A percentile compares a stretch with the other conserved stretches of the same genome.
Evolutionary conservation across 352 stramenopile genomes (phyloP).

Genomic region (Globisporangium carolinianum): DNA sequence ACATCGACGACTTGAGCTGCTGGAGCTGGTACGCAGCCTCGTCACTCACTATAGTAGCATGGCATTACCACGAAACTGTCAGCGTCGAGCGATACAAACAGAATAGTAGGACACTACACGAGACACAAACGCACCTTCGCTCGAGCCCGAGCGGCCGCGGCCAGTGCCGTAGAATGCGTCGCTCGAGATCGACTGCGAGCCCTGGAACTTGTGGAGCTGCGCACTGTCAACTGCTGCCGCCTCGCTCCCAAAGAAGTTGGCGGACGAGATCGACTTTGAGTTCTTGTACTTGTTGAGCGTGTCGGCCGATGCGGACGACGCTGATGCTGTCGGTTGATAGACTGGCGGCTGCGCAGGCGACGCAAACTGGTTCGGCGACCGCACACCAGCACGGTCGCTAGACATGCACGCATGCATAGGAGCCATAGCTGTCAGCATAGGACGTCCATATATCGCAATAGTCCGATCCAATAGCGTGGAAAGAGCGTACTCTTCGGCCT

Average conservation of each 20-base stretch:
- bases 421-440: background rate
- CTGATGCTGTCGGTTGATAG: background rate
- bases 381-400: conserved; percentile 20
- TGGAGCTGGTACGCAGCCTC: conserved; percentile 82
- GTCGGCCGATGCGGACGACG: conserved; percentile 18
- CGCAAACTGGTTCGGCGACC: conserved; percentile 11
- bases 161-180: conserved; percentile 78
- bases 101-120: background rate
- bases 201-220: conserved; percentile 70
- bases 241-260: conserved; percentile 86
- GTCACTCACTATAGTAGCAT: conserved; percentile 40
- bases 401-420: background rate
- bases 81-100: background rate
- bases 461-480: background rate
- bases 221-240: conserved; percentile 41
- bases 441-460: too few relatives aligned
- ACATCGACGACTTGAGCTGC: conserved; percentile 79
- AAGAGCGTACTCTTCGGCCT: conserved; percentile 62
- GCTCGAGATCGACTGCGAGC: conserved; percentile 81
- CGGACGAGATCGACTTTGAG: conserved; percentile 87
- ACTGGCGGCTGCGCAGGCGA: conserved; percentile 2
- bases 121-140: conserved; percentile 37
- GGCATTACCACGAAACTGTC: too few relatives aligned
- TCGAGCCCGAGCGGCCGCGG: conserved; percentile 49
- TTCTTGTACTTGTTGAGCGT: conserved; percentile 91